A percentile compares a stretch with the other conserved stretches of the same genome.
Conservation (phyloP, 768 basidiomycete species). For the Termitomyces eurrhizus region DNA sequence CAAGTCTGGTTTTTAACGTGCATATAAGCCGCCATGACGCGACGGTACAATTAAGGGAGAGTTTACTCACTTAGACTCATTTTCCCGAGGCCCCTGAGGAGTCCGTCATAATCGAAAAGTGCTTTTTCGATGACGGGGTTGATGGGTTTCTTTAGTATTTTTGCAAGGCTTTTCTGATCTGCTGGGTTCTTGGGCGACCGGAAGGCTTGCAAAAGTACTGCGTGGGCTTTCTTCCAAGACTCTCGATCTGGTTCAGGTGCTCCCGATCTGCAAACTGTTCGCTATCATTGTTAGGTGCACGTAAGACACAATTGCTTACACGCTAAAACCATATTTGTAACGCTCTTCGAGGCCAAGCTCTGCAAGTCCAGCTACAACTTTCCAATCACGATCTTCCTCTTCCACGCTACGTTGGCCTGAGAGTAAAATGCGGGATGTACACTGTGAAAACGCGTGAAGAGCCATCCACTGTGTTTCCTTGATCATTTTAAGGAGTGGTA, state of each 20-base stretch:
- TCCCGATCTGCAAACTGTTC: slow-evolving; percentile 10
- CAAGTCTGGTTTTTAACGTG: slow-evolving; percentile 43
- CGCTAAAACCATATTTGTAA: slow-evolving; percentile 45
- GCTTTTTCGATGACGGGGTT: slow-evolving; percentile 45
- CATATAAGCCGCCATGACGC: slow-evolving; percentile 1
- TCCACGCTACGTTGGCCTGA: slow-evolving; percentile 43
- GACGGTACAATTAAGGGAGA: slow-evolving; percentile 1
- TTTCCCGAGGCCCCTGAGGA: slow-evolving; percentile 66
- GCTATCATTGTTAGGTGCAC: neutral
- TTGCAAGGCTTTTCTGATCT: slow-evolving; percentile 56
- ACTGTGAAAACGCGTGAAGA: slow-evolving; percentile 67
- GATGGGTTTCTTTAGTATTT: slow-evolving; percentile 49
- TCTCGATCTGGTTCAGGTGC: slow-evolving; percentile 54
- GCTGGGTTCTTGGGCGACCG: slow-evolving; percentile 44
- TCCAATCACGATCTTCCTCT: slow-evolving; percentile 46
- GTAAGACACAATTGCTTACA: slow-evolving; percentile 24
- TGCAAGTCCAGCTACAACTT: slow-evolving; percentile 58
- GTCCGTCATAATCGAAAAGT: slow-evolving; percentile 75
- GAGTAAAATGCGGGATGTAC: slow-evolving; percentile 60
- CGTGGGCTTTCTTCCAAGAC: slow-evolving; percentile 65
- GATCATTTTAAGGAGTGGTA: slow-evolving; percentile 57
- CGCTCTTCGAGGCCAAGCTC: slow-evolving; percentile 75
- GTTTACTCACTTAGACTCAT: slow-evolving; percentile 72
- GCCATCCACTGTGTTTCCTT: slow-evolving; percentile 68
- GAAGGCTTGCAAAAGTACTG: slow-evolving; percentile 59